These are phyloP conservation scores for Kalaharituber pfeilii DNA, from an alignment of 2,329 filamentous ascomycete species.

Conservation along the genomic window DNA sequence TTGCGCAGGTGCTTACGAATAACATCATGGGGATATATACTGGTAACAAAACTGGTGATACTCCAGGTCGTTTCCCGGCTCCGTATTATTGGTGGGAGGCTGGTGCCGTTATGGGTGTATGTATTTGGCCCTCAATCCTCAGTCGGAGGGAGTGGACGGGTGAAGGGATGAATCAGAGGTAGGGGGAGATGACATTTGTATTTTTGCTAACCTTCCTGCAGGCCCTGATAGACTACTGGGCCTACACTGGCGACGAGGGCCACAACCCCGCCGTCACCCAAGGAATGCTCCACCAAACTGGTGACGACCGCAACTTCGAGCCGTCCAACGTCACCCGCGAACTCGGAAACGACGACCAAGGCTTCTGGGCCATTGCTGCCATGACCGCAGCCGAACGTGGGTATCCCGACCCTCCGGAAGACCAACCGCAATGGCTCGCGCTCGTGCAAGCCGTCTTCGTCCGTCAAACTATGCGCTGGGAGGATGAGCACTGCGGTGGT, in stretches of 20 bases:
- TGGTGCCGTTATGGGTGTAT: slow-evolving; percentile 44
- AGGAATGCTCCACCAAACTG: slow-evolving; percentile 42
- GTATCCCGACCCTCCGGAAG: slow-evolving; percentile 40
- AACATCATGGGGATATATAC: slow-evolving; percentile 37
- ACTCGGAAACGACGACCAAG: slow-evolving; percentile 51
- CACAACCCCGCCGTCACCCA: slow-evolving; percentile 44
- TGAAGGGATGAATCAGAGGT: slow-evolving; percentile 2
- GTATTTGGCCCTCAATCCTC: neutral
- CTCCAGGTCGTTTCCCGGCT: slow-evolving; percentile 39
- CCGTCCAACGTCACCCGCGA: slow-evolving; percentile 36
- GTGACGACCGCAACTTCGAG: slow-evolving; percentile 38
- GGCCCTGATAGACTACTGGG: slow-evolving; percentile 52
- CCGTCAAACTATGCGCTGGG: slow-evolving; percentile 53
- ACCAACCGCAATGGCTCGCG: slow-evolving; percentile 56
- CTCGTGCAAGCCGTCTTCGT: slow-evolving; percentile 67
- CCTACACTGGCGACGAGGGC: slow-evolving; percentile 44
- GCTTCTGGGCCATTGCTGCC: slow-evolving; percentile 51
- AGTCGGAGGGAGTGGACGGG: neutral
- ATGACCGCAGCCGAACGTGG: slow-evolving; percentile 49
- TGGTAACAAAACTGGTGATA: slow-evolving; percentile 34
- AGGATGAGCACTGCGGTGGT: slow-evolving; percentile 42
- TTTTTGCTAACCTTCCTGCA: neutral
- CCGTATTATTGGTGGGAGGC: slow-evolving; percentile 66
- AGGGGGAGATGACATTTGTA: neutral
- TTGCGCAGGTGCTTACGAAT: slow-evolving; percentile 27